Percentiles rank a stretch among this genome's conserved stretches.
Conservation (phyloP, 495 filamentous ascomycete genomes). For the Penicillium parvum region DNA sequence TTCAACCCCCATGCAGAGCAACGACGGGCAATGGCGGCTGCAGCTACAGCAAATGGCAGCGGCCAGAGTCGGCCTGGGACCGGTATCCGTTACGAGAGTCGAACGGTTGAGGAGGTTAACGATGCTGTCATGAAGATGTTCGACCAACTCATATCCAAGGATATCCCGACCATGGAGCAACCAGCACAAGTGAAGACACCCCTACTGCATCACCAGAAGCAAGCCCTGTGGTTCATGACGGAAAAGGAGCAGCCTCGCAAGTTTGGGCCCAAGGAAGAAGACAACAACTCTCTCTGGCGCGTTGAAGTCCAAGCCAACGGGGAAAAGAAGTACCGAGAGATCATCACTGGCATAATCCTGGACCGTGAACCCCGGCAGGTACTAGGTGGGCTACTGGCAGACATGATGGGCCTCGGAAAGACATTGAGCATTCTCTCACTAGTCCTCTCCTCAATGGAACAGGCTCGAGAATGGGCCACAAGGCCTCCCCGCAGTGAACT, state of each 20-base stretch:
- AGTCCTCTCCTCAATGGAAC: slow-evolving; percentile 54
- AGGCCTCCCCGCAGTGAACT: slow-evolving; percentile 24
- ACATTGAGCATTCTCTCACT: slow-evolving; percentile 85
- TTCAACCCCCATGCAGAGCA: slow-evolving; percentile 63
- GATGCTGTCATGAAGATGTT: slow-evolving; percentile 84
- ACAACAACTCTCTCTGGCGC: slow-evolving; percentile 73
- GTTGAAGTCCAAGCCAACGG: slow-evolving; percentile 49
- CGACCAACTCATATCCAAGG: slow-evolving; percentile 66
- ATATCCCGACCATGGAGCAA: slow-evolving; percentile 74
- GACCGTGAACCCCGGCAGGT: slow-evolving; percentile 62
- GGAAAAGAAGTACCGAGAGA: slow-evolving; percentile 61
- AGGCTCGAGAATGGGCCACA: slow-evolving; percentile 53
- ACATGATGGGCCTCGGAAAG: slow-evolving; percentile 98
- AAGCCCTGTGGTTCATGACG: slow-evolving; percentile 84
- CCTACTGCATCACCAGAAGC: slow-evolving; percentile 83
- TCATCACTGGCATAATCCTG: slow-evolving; percentile 71
- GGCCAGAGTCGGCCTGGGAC: slow-evolving; percentile 20
- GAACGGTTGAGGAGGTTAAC: slow-evolving; percentile 78
- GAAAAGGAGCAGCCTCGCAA: slow-evolving; percentile 65
- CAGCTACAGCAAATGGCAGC: slow-evolving; percentile 16
- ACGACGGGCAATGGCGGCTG: slow-evolving; percentile 32
- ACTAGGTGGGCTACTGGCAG: slow-evolving; percentile 85
- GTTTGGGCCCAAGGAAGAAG: slow-evolving; percentile 50
- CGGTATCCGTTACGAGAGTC: slow-evolving; percentile 43
- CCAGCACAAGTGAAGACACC: slow-evolving; percentile 57